phyloP scores from a whole-genome alignment of 2,329 filamentous ascomycete genomes.

The Rosellinia necatrix region DNA sequence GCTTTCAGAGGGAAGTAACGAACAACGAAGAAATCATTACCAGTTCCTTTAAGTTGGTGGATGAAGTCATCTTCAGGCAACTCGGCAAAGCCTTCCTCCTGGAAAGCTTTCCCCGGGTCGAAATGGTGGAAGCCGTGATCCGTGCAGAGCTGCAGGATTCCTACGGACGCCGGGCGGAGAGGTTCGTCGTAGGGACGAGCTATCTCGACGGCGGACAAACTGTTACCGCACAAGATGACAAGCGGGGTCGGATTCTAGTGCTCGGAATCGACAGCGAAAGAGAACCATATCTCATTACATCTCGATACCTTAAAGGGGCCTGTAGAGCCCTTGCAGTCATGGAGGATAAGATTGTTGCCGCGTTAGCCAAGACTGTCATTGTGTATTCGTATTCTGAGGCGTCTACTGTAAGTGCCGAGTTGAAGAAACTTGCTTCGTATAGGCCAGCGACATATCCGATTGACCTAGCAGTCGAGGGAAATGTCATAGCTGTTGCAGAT shows the following conservation, averaged over 20 bases:
- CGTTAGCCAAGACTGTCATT: slow-evolving; percentile 84
- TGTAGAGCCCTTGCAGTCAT: slow-evolving; percentile 80
- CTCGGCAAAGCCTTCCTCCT: slow-evolving; percentile 72
- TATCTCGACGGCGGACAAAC: slow-evolving; percentile 67
- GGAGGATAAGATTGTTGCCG: slow-evolving; percentile 79
- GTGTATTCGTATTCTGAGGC: slow-evolving; percentile 61
- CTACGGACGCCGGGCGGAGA: slow-evolving; percentile 64
- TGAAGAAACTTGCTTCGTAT: slow-evolving; percentile 76
- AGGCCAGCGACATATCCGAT: slow-evolving; percentile 83
- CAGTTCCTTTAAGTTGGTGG: slow-evolving; percentile 85
- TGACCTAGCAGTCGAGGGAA: slow-evolving; percentile 74
- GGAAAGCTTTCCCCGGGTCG: slow-evolving; percentile 52
- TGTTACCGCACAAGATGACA: slow-evolving; percentile 47
- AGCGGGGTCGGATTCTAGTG: slow-evolving; percentile 80
- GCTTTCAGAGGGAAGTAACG: slow-evolving; percentile 74
- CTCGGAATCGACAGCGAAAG: slow-evolving; percentile 80
- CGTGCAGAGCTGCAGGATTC: slow-evolving; percentile 70
- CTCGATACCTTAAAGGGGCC: slow-evolving; percentile 73
- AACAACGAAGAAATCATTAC: slow-evolving; percentile 75
- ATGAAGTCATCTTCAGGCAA: slow-evolving; percentile 84
- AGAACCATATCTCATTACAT: slow-evolving; percentile 72
- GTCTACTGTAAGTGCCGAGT: slow-evolving; percentile 57
- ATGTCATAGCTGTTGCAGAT: slow-evolving; percentile 82
- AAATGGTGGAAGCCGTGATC: slow-evolving; percentile 85
- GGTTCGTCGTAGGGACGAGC: slow-evolving; percentile 91